These are phyloP conservation scores for Fusarium brachygibbosum DNA, from an alignment of 2,329 filamentous ascomycete genomes.

Conservation along the genomic window DNA sequence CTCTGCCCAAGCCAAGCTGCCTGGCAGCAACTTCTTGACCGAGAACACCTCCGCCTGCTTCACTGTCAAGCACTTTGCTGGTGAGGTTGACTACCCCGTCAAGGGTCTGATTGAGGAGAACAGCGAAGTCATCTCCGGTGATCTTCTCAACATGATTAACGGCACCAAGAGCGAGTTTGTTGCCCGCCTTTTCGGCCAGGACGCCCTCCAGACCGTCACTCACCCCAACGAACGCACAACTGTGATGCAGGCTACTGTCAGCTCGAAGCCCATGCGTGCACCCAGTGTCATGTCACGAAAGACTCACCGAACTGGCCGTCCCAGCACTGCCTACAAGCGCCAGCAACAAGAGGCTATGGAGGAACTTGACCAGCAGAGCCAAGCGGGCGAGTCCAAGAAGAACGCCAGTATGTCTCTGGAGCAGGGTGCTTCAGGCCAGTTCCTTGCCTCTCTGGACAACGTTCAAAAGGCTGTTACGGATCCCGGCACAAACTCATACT, in stretches of 20 bases:
- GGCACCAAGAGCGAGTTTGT: slow-evolving; percentile 91
- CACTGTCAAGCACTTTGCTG: slow-evolving; percentile 94
- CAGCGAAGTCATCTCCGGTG: slow-evolving; percentile 93
- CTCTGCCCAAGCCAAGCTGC: slow-evolving; percentile 79
- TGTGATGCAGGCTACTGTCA: slow-evolving; percentile 95
- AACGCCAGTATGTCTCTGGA: slow-evolving; percentile 66
- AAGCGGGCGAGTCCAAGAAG: slow-evolving; percentile 60
- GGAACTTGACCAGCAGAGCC: slow-evolving; percentile 64
- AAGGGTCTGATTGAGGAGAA: slow-evolving; percentile 94
- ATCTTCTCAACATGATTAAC: slow-evolving; percentile 93
- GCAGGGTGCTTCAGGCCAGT: slow-evolving; percentile 93
- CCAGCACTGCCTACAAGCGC: slow-evolving; percentile 54
- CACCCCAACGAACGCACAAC: slow-evolving; percentile 91
- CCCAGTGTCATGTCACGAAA: slow-evolving; percentile 93
- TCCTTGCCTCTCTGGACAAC: slow-evolving; percentile 88
- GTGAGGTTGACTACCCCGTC: slow-evolving; percentile 94
- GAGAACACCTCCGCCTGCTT: slow-evolving; percentile 85
- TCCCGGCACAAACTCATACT: slow-evolving; percentile 90
- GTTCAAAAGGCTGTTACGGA: slow-evolving; percentile 88
- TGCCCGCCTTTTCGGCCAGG: slow-evolving; percentile 92
- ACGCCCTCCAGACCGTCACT: slow-evolving; percentile 90
- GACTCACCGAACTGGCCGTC: slow-evolving; percentile 60
- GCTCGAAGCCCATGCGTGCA: slow-evolving; percentile 92
- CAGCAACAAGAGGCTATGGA: slow-evolving; percentile 60
- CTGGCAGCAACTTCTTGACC: slow-evolving; percentile 90